Base-by-base conservation (phyloP, 1,284 basidiomycete genomes). In the Taiwanofungus camphoratus region DNA sequence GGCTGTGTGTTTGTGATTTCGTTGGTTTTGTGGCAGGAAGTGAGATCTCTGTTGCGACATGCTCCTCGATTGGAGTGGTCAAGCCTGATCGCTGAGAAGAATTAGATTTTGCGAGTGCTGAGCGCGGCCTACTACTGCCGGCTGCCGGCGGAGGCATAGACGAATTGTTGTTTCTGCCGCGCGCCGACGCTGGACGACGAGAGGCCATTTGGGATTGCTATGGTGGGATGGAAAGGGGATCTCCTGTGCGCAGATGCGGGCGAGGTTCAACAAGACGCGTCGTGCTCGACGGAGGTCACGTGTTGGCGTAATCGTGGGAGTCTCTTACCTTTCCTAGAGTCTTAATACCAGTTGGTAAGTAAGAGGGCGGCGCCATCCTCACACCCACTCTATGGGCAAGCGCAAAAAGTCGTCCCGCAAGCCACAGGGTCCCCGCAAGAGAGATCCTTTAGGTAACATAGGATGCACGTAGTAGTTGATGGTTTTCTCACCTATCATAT, bases 341-440 rank as follows among this genome's bases (percentile, higher is more conserved):
- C n/a, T n/a, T n/a, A n/a, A n/a, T n/a, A n/a, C n/a, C n/a, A n/a
- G n/a, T n/a, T n/a, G n/a, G n/a, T n/a, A n/a, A n/a, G n/a, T n/a
- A n/a, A n/a, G n/a, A n/a, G n/a, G n/a, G n/a, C n/a, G n/a, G n/a
- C n/a, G n/a, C n/a, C n/a, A n/a, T n/a, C n/a, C 21, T 26, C 24
- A 36, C 30, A 32, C 32, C 43, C 42, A 34, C 40, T 24, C 30
- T 39, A 89, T 90, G 87, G 87, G 87, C 45, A 90, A 90, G 65
- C 80, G 87, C 52, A 90, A 90, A 67, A 90, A 90, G 63, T 86
- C 87, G 0, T 81, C 87, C n/a, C 76, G 82, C 56, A 87, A 88
- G 55, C 74, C 76, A 3, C 58, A 60, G 5, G 66, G 67, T n/a
- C 65, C 80, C 11, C 72, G 76, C 52, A 76, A 69, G 53, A 80